Evolutionary conservation across 2,329 filamentous ascomycete species (phyloP).

Genomic region (Pezicula neosporulosa): DNA sequence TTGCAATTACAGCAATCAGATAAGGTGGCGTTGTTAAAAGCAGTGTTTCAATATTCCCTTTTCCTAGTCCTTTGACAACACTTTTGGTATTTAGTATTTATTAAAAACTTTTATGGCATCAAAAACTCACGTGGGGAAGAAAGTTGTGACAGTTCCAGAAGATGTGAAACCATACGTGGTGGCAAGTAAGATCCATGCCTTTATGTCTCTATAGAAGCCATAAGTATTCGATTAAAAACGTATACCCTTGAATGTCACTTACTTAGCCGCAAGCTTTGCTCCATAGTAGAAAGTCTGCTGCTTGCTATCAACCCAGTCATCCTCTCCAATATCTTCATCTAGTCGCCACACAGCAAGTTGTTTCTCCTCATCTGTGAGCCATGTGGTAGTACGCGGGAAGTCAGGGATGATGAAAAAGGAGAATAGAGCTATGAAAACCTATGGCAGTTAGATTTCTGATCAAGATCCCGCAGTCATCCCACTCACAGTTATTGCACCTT

Average conservation of each 20-base stretch:
- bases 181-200: constrained; percentile 32
- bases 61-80: constrained; percentile 20
- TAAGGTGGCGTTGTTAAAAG: constrained; percentile 62
- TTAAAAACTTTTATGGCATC: neutral
- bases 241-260: neutral
- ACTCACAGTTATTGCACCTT: constrained; percentile 58
- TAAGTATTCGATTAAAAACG: neutral
- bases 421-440: constrained; percentile 44
- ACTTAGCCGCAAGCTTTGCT: constrained; percentile 15
- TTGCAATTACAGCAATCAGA: constrained; percentile 53
- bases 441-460: neutral
- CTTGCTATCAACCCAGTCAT: constrained; percentile 53
- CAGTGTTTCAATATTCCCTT: constrained; percentile 47
- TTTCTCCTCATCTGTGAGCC: constrained; percentile 50
- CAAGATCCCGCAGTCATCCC: neutral
- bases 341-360: constrained; percentile 54
- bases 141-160: constrained; percentile 58
- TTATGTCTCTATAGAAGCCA: neutral
- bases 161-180: constrained; percentile 52
- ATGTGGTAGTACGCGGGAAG: constrained; percentile 55
- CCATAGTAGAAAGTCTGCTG: constrained; percentile 52
- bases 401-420: constrained; percentile 60
- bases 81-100: constrained; percentile 24
- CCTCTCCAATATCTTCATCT: constrained; percentile 58
- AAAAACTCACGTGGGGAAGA: constrained; percentile 62